Base-by-base conservation (phyloP, 1,284 basidiomycete species). In the Lignosus rhinocerotis region DNA sequence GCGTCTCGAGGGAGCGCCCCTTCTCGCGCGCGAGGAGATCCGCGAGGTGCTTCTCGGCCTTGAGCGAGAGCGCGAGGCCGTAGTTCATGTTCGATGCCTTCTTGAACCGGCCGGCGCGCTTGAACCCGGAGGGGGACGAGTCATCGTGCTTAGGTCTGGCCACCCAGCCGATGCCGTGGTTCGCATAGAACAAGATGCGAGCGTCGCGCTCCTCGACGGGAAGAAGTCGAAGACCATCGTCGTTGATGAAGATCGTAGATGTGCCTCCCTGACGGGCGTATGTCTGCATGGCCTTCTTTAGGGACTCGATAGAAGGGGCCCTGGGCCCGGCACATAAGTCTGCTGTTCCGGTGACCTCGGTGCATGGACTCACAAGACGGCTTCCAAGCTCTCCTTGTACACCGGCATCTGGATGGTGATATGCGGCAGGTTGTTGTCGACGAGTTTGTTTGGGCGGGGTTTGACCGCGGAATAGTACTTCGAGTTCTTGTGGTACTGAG, bases 1-100 rank as follows among this genome's bases (percentile, higher is more conserved):
- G 42, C 19, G 38, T 38, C 25, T 16, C 32, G 10, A 54, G 56
- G 56, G 56, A 47, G 52, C 63, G 51, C 33, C 62, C 58, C 41
- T 73, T 70, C 55, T 70, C 70, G 48, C 76, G 67, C 31, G 62
- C 75, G 51, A 77, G 73, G 6, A 78, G 69, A 19, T 71, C 71
- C 53, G 75, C 74, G 72, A 93, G 82, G 66, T 91, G 83, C 69
- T 85, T 84, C 73, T 95, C 92, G 66, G 91, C 80, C 60, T 83
- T 82, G 43, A 93, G 74, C 16, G 88, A 91, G 6, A 94, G 78
- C 45, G 78, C 77, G 33, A 92, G 82, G 2, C 82, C 91, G 70
- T 92, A 93, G 73, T 95, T 95, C 88, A 94, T 91, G 73, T 95
- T 94, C 0, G 86, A 88, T 0, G 91, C 92, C 74, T 94, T 94